These are phyloP conservation scores for Hypoxylon cercidicola DNA, from an alignment of 495 filamentous ascomycete genomes.

Conservation along the genomic window DNA sequence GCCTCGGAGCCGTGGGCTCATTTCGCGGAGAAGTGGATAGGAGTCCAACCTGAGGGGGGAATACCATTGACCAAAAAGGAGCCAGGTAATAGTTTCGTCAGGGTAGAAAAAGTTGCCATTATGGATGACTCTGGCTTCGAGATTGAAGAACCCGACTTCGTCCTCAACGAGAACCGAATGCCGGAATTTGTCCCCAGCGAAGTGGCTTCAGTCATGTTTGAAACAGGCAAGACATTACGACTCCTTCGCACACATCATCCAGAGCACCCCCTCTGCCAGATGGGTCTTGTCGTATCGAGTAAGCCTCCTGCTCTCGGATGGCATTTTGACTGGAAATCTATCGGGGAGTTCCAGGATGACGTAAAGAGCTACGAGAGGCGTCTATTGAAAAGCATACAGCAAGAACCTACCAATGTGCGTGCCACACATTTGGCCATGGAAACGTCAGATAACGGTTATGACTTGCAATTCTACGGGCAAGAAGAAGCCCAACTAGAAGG, in stretches of 20 bases:
- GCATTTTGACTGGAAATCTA: conserved; percentile 80
- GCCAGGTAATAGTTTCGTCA: conserved; percentile 66
- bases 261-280: conserved; percentile 75
- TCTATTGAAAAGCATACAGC: conserved; percentile 55
- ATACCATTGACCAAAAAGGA: conserved; percentile 59
- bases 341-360: conserved; percentile 69
- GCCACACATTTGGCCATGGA: conserved; percentile 1
- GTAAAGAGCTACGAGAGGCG: conserved; percentile 70
- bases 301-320: conserved; percentile 71
- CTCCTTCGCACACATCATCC: conserved; percentile 78
- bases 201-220: conserved; percentile 73
- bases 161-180: conserved; percentile 67
- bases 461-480: conserved; percentile 60
- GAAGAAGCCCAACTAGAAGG: conserved; percentile 60
- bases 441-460: conserved; percentile 5
- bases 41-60: conserved; percentile 67
- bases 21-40: conserved; percentile 80
- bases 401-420: not conserved
- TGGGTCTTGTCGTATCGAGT: conserved; percentile 55
- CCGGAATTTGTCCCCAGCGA: conserved; percentile 75
- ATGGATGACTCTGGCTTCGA: conserved; percentile 66
- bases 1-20: conserved; percentile 77
- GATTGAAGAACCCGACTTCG: conserved; percentile 64
- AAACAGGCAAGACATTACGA: conserved; percentile 79
- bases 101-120: conserved; percentile 64